Conservation (phyloP, 495 filamentous ascomycete species). For the Hyaloscypha hepaticicola region DNA sequence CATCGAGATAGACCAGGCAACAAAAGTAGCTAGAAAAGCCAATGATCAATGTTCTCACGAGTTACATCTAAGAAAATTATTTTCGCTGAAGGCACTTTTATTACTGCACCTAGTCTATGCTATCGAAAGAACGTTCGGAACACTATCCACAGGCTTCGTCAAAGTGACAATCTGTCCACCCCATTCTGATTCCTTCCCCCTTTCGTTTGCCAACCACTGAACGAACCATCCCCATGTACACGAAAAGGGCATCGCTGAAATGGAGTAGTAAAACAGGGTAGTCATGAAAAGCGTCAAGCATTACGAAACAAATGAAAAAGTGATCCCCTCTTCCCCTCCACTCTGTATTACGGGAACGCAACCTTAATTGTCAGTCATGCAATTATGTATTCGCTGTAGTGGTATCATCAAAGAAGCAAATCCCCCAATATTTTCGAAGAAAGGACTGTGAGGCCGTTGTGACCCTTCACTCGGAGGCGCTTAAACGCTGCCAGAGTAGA, state of each 20-base stretch:
- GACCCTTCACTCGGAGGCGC: conserved; percentile 16
- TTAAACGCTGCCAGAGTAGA: conserved; percentile 44
- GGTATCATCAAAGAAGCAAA: conserved; percentile 41
- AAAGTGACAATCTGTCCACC: neutral
- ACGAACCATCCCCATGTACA: neutral
- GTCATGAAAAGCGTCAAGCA: neutral
- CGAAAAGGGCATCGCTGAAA: too few species aligned
- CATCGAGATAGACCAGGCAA: too few species aligned
- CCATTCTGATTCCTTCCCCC: neutral
- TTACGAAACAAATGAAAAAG: neutral
- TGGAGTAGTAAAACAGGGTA: conserved; percentile 7
- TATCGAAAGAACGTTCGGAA: neutral
- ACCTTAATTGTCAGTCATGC: too few species aligned
- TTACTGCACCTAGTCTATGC: neutral
- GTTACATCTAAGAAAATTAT: too few species aligned
- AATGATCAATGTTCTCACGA: too few species aligned
- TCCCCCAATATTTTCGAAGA: conserved; percentile 10
- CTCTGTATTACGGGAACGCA: neutral
- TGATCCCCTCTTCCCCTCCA: neutral
- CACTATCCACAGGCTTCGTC: neutral
- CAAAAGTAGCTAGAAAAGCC: too few species aligned
- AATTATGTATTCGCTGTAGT: conserved; percentile 38
- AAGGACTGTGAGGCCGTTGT: conserved; percentile 7
- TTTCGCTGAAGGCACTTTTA: neutral
- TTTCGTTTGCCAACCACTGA: neutral